Conservation (phyloP, 2,329 filamentous ascomycete genomes). For the Colletotrichum noveboracense region DNA sequence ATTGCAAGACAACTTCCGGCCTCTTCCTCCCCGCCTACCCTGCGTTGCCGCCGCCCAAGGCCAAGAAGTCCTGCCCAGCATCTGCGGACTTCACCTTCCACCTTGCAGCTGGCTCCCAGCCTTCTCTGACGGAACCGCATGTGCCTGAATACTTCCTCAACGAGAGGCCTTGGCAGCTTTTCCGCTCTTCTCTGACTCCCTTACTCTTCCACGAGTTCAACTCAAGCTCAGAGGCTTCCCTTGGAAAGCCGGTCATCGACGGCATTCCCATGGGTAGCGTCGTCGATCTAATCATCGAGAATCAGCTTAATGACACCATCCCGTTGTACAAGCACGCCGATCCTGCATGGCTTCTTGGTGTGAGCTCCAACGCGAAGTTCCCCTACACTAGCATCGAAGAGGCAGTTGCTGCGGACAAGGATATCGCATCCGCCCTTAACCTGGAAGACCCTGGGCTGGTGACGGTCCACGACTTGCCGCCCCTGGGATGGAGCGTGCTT, state of each 20-base stretch:
- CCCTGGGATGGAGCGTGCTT: constrained; percentile 7
- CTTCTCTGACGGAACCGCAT: constrained; percentile 1
- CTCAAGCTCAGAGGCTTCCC: not conserved
- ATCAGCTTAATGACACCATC: constrained; percentile 7
- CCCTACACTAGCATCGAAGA: constrained; percentile 1
- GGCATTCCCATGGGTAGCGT: constrained; percentile 15
- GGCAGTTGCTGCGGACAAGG: not conserved
- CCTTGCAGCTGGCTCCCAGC: not conserved
- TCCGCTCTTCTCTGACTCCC: constrained; percentile 20
- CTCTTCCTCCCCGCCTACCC: constrained; percentile 20
- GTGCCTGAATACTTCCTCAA: constrained; percentile 10
- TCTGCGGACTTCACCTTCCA: constrained; percentile 6
- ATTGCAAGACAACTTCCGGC: constrained; percentile 12
- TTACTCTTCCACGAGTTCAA: constrained; percentile 18
- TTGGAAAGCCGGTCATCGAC: constrained; percentile 3
- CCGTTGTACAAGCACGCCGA: constrained; percentile 27
- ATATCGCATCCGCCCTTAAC: not conserved
- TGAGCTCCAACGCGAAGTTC: not conserved
- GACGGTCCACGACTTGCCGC: constrained; percentile 5
- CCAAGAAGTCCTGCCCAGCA: constrained; percentile 16
- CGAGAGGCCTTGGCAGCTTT: constrained; percentile 18
- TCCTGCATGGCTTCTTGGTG: constrained; percentile 24
- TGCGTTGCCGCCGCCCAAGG: not conserved
- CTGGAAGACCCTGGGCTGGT: not conserved
- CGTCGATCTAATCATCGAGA: constrained; percentile 18